These are phyloP conservation scores for Symmetrospora coprosmae DNA, from an alignment of 768 basidiomycete species.

Conservation along the genomic window DNA sequence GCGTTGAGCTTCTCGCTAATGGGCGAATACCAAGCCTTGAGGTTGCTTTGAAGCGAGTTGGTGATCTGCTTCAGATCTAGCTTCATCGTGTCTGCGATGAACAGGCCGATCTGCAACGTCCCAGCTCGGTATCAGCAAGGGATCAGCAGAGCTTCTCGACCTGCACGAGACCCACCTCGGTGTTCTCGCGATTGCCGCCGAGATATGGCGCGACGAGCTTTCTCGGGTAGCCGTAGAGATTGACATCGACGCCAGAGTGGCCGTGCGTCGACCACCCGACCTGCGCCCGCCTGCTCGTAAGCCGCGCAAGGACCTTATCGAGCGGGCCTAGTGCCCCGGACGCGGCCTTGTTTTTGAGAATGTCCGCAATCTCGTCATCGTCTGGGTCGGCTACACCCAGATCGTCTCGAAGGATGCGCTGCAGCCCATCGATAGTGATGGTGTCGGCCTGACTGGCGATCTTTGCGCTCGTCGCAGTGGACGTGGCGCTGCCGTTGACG, in stretches of 20 bases:
- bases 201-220: conserved; percentile 22
- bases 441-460: conserved; percentile 17
- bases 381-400: conserved; percentile 29
- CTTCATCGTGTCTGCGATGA: conserved; percentile 28
- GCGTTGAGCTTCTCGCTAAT: conserved; percentile 11
- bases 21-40: conserved; percentile 5
- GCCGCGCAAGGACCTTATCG: conserved; percentile 26
- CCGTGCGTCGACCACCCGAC: conserved; percentile 33
- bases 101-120: conserved; percentile 24
- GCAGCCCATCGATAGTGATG: conserved; percentile 21
- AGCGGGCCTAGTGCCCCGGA: conserved; percentile 19
- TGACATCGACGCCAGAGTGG: conserved; percentile 32
- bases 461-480: conserved; percentile 23
- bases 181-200: conserved; percentile 31
- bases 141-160: background rate
- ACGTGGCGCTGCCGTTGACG: conserved; percentile 29
- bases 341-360: conserved; percentile 21
- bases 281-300: conserved; percentile 30
- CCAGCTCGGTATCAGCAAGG: no score
- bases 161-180: conserved; percentile 15
- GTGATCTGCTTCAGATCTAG: conserved; percentile 21
- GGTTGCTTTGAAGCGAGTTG: conserved; percentile 1
- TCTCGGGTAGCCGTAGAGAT: conserved; percentile 29
- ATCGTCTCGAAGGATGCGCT: conserved; percentile 27
- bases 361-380: conserved; percentile 22